These are phyloP conservation scores for Monascus ruber DNA, from an alignment of 2,329 filamentous ascomycete species.

Conservation along the genomic window DNA sequence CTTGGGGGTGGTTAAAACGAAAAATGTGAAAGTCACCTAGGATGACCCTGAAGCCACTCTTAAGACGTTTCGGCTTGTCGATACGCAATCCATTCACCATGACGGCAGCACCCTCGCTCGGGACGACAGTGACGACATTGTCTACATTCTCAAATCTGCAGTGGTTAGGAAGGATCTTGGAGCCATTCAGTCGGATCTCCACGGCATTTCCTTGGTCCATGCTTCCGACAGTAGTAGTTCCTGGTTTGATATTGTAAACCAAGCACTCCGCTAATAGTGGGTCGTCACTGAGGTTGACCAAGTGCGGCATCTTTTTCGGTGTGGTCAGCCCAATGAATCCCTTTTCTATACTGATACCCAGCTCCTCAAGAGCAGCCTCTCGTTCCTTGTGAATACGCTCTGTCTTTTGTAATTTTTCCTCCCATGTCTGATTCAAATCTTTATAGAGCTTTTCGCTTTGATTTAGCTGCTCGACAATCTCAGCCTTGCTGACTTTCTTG, in stretches of 20 bases:
- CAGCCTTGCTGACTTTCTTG: constrained; percentile 95
- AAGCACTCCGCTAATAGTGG: constrained; percentile 89
- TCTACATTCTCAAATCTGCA: constrained; percentile 91
- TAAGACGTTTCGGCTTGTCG: constrained; percentile 69
- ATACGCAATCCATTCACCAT: constrained; percentile 96
- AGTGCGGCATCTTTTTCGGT: constrained; percentile 97
- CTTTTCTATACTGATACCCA: constrained; percentile 98
- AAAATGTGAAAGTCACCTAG: constrained; percentile 98
- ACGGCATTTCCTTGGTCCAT: constrained; percentile 73
- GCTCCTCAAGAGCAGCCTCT: constrained; percentile 85
- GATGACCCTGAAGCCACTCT: constrained; percentile 90
- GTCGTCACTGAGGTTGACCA: constrained; percentile 94
- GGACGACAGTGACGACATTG: constrained; percentile 82
- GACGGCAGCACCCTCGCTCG: constrained; percentile 81
- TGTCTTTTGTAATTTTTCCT: constrained; percentile 87
- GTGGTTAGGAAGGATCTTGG: constrained; percentile 82
- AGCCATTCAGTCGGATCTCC: constrained; percentile 88
- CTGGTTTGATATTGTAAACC: constrained; percentile 95
- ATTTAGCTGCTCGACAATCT: constrained; percentile 90
- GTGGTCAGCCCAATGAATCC: constrained; percentile 91
- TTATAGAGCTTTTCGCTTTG: constrained; percentile 94
- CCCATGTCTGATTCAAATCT: constrained; percentile 97
- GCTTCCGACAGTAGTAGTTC: constrained; percentile 86
- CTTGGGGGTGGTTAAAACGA: constrained; percentile 93
- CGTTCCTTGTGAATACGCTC: constrained; percentile 97